Percentiles rank a stretch among this genome's conserved stretches.
These are phyloP conservation scores for Limnanthes douglasii DNA, from an alignment of 345 rosid species.

Conservation along the genomic window DNA sequence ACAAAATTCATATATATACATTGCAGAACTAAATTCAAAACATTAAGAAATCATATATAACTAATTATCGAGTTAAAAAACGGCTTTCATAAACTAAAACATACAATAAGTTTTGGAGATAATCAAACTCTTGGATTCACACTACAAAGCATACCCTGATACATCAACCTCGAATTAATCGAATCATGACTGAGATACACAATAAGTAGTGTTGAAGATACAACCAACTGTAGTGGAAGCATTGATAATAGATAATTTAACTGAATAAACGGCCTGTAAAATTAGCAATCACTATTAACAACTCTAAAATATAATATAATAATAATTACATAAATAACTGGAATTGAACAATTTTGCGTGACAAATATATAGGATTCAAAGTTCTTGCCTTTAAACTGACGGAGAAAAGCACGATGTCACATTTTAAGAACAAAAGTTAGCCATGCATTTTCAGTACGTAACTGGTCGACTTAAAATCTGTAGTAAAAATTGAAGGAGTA, in stretches of 20 bases:
- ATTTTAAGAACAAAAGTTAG: too few relatives aligned
- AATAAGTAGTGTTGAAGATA: conserved; percentile 72
- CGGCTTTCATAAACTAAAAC: conserved; percentile 57
- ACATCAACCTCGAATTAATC: conserved; percentile 60
- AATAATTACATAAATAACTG: conserved; percentile 2
- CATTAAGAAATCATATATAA: too few relatives aligned
- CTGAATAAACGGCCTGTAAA: conserved; percentile 44
- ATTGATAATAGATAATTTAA: conserved; percentile 67
- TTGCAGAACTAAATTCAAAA: too few relatives aligned
- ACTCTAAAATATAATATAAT: background rate
- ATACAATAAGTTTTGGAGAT: conserved; percentile 33
- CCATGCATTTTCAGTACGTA: too few relatives aligned
- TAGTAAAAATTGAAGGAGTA: too few relatives aligned
- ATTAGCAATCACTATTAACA: conserved; percentile 2
- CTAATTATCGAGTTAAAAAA: conserved; percentile 16
- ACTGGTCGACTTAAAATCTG: too few relatives aligned
- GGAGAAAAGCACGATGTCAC: conserved; percentile 23
- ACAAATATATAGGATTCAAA: background rate
- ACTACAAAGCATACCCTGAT: conserved; percentile 98
- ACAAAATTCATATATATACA: too few relatives aligned
- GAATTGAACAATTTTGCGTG: too few relatives aligned
- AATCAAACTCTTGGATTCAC: conserved; percentile 95
- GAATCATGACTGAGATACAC: conserved; percentile 81
- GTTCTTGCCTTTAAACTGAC: conserved; percentile 30
- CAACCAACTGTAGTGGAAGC: conserved; percentile 68